phyloP scores from a whole-genome alignment of 108 stramenopile species.

The Nitzschia inconspicua region DNA sequence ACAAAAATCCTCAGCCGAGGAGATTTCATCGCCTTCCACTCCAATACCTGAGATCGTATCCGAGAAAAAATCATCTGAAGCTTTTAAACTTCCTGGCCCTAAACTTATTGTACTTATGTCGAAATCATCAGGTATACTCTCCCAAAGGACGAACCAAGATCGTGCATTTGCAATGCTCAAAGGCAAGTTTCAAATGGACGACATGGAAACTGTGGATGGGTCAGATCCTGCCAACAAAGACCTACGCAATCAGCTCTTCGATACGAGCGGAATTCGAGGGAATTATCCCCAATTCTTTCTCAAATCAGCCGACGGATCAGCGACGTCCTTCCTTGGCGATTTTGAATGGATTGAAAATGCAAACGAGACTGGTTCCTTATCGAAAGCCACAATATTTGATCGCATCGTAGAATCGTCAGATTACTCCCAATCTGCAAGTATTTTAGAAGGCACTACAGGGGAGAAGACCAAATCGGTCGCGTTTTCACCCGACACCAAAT shows the following conservation, averaged over 20 bases:
- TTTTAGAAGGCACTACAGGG: no score
- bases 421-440: no score
- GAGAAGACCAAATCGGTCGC: no score
- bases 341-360: conserved; percentile 24
- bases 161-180: conserved; percentile 20
- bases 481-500: no score
- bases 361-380: conserved; percentile 25
- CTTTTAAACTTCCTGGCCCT: neutral
- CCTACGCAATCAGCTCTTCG: conserved; percentile 58
- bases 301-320: conserved; percentile 22
- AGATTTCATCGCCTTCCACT: no score
- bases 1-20: no score
- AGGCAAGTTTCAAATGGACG: neutral
- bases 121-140: conserved; percentile 16
- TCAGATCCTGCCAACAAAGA: conserved; percentile 39
- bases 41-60: no score
- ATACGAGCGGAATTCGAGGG: conserved; percentile 55
- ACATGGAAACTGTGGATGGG: conserved; percentile 52
- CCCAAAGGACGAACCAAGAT: conserved; percentile 31
- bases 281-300: conserved; percentile 84
- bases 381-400: conserved; percentile 6
- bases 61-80: neutral
- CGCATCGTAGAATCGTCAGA: no score
- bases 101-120: conserved; percentile 15
- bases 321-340: conserved; percentile 31